Conservation (phyloP, 1,284 basidiomycete genomes). For the Cystobasidium pallidum region DNA sequence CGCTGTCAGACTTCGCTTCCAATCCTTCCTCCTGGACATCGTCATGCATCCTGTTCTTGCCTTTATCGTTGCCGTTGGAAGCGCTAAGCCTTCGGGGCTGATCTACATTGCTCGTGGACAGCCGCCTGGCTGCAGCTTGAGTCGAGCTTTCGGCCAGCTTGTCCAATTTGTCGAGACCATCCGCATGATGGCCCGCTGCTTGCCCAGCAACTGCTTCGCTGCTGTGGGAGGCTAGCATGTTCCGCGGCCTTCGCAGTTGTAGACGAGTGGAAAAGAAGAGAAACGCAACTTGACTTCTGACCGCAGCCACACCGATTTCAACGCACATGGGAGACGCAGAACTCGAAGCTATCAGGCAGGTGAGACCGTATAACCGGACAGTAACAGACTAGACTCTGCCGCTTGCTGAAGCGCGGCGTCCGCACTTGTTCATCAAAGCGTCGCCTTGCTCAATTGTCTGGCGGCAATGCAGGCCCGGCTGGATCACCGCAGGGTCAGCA, state of each 20-base stretch:
- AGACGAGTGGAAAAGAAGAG: neutral
- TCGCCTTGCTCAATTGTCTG: slow-evolving; percentile 51
- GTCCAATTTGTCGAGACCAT: neutral
- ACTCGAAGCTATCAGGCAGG: slow-evolving; percentile 44
- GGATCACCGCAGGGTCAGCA: slow-evolving; percentile 32
- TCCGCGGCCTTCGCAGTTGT: neutral
- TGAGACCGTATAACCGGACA: slow-evolving; percentile 1
- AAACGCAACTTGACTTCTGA: neutral
- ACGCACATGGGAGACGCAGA: slow-evolving; percentile 39
- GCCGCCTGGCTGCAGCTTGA: neutral
- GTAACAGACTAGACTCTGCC: neutral
- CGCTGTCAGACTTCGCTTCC: neutral
- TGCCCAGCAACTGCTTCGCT: neutral
- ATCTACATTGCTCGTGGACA: neutral
- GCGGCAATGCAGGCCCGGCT: slow-evolving; percentile 38
- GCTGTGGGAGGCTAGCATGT: neutral
- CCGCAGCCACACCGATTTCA: neutral
- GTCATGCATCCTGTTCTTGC: slow-evolving; percentile 25
- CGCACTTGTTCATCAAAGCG: slow-evolving; percentile 44
- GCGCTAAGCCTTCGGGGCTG: neutral
- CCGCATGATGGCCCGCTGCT: neutral
- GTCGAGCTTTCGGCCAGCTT: slow-evolving; percentile 16
- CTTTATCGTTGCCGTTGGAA: slow-evolving; percentile 14
- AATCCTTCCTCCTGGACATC: neutral
- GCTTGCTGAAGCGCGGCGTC: neutral